Base-by-base conservation (phyloP, 129 eudicot genomes). In the Smallanthus sonchifolius region DNA sequence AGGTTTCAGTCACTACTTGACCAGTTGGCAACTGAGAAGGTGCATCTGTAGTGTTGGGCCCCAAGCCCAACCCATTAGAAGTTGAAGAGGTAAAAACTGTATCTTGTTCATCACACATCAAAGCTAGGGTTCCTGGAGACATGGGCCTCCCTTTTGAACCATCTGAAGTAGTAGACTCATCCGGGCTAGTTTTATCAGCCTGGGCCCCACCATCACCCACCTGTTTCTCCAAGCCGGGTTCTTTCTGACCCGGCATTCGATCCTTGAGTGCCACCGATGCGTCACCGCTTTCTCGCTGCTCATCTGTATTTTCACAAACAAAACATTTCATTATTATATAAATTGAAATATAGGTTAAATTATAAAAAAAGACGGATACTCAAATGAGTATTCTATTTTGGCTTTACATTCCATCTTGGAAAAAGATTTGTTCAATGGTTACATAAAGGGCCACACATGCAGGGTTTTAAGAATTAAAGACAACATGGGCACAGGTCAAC, bases 91-190 rank as follows among this genome's bases (percentile, higher is more conserved):
- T 72, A 61, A 92, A 89, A 79, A 84, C 76, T 48, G 90, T 76
- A 57, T 87, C 98, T 77, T 87, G 95, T 75, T 92, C 98, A 70
- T 92, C 98, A 62, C 98, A 92, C 98, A 90, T 84, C 72, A 92
- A 87, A 36, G 96, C 98, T 73, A 92, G 81, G 11, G 98, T 92
- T 72, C 92, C 89, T 2, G 97, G 97, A 24, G 97, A 93, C 92
- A 93, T 77, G 47, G 98, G 96, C 72, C 91, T 78, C 44, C 80
- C 80, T 77, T 84, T 86, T 56, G 87, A 80, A 14, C 56, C 79
- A 73, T 92, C 92, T 67, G 86, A 80, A 74, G 74, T 39, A 14
- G 84, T 39, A 14, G 87, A 77, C 55, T 80, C 92, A 9, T 80
- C 78, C 2, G 79, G 84, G 57, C 73, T 47, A 4, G 39, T 69